Conservation (phyloP, 441 rosid species). For the Adansonia grandidieri region DNA sequence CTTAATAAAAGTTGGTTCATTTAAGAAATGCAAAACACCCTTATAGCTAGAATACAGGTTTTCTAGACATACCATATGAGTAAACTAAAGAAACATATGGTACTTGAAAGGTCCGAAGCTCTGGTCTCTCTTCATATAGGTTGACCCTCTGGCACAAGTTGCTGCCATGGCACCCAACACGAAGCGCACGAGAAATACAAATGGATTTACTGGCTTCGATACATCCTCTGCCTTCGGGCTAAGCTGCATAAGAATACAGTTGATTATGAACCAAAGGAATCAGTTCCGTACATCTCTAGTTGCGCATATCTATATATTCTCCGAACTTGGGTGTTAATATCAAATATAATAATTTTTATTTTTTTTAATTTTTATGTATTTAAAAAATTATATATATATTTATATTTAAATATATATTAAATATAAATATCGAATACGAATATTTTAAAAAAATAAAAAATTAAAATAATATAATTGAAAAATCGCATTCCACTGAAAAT, state of each 20-base stretch:
- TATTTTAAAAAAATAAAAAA: no score
- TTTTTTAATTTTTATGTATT: no score
- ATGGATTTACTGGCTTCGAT: slow-evolving; percentile 66
- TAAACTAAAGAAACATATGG: background rate
- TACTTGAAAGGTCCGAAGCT: background rate
- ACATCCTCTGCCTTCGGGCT: slow-evolving; percentile 90
- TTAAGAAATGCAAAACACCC: slow-evolving; percentile 3
- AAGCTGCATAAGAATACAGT: slow-evolving; percentile 48
- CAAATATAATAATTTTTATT: no score
- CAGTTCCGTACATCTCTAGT: background rate
- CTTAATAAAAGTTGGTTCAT: background rate
- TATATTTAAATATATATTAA: no score
- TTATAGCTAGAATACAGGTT: background rate
- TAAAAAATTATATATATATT: background rate
- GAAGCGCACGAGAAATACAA: slow-evolving; percentile 66
- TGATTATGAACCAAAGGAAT: background rate
- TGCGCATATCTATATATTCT: background rate
- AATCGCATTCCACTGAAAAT: background rate
- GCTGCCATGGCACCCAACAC: slow-evolving; percentile 74
- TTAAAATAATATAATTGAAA: no score
- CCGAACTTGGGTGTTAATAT: no score
- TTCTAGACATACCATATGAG: background rate
- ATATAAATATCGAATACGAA: no score
- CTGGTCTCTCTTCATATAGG: slow-evolving; percentile 49
- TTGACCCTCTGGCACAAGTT: slow-evolving; percentile 72